Evolutionary conservation across 371 early-diverging fungal species (phyloP).

Genomic region (Batrachochytrium dendrobatidis): DNA sequence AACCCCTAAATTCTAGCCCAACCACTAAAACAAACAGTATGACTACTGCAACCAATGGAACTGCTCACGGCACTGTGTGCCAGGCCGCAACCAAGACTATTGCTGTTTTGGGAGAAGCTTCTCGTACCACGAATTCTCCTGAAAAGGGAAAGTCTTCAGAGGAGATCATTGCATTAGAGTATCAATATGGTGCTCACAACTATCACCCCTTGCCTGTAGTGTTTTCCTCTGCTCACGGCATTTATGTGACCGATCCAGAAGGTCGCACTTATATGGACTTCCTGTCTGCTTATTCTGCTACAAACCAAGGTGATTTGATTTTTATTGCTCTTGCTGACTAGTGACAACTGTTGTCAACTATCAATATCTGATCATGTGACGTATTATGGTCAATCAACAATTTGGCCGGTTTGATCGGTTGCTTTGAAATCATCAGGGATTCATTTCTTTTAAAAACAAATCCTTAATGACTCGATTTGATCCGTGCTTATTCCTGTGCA

Average conservation of each 20-base stretch:
- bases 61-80: background rate
- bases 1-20: too few species aligned
- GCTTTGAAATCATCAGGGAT: too few species aligned
- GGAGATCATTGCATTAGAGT: slow-evolving; percentile 21
- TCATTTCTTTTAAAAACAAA: too few species aligned
- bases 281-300: slow-evolving; percentile 92
- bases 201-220: slow-evolving; percentile 97
- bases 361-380: too few species aligned
- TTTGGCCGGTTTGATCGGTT: too few species aligned
- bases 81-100: background rate
- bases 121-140: background rate
- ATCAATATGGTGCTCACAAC: slow-evolving; percentile 38
- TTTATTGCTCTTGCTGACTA: background rate
- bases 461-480: too few species aligned
- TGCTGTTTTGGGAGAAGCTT: background rate
- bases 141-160: slow-evolving; percentile 3
- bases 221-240: slow-evolving; percentile 80
- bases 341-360: too few species aligned
- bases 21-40: background rate
- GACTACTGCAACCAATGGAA: slow-evolving; percentile 1
- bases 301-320: slow-evolving; percentile 73
- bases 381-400: too few species aligned
- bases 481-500: background rate
- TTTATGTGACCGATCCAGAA: slow-evolving; percentile 92
- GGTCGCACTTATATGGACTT: slow-evolving; percentile 93